phyloP scores from a whole-genome alignment of 1,284 basidiomycete genomes.

The Cryptococcus wingfieldii region DNA sequence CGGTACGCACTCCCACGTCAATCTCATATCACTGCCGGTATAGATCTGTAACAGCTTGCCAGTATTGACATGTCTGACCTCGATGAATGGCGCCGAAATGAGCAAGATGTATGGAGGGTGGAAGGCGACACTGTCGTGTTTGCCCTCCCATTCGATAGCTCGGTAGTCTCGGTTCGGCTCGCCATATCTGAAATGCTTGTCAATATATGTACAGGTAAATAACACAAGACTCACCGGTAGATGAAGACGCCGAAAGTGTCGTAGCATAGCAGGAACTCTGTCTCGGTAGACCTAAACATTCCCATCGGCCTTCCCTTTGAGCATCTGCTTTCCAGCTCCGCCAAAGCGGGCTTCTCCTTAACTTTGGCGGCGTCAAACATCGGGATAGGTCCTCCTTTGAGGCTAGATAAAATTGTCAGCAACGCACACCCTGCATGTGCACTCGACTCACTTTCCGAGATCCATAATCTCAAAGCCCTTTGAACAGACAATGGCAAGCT shows the following conservation, averaged over 20 bases:
- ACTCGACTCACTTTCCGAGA: conserved; percentile 65
- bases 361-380: conserved; percentile 58
- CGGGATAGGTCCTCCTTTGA: conserved; percentile 79
- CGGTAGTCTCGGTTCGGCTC: conserved; percentile 65
- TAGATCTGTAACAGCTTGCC: conserved; percentile 88
- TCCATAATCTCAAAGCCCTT: conserved; percentile 99
- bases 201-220: neutral
- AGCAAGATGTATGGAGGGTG: conserved; percentile 85
- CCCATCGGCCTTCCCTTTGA: conserved; percentile 75
- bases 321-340: conserved; percentile 71
- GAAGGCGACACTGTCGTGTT: conserved; percentile 77
- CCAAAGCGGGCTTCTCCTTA: conserved; percentile 65
- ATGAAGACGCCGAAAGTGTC: conserved; percentile 76
- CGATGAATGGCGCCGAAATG: conserved; percentile 87
- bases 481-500: conserved; percentile 83
- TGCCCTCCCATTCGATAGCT: conserved; percentile 93
- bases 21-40: conserved; percentile 71
- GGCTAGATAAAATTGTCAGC: conserved; percentile 51
- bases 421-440: neutral
- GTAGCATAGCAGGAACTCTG: conserved; percentile 89
- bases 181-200: conserved; percentile 61
- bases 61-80: conserved; percentile 79
- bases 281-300: conserved; percentile 83
- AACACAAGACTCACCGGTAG: conserved; percentile 21
- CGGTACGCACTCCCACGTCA: conserved; percentile 66